Conservation (phyloP, 1,284 basidiomycete genomes). For the Cryptococcus hybrid region DNA sequence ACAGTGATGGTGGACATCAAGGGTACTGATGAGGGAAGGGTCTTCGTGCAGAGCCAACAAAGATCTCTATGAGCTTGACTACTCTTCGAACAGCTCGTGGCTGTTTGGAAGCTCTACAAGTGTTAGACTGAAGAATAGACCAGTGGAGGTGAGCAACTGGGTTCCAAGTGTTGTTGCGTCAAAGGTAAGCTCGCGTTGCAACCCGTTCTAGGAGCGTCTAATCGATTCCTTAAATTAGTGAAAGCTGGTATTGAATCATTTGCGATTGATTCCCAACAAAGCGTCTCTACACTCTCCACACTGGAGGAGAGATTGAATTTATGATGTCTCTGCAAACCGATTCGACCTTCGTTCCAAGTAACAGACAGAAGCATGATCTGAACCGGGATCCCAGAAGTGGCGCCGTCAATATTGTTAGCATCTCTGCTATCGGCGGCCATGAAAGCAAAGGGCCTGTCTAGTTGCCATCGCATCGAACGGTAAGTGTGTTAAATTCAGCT, state of each 20-base stretch:
- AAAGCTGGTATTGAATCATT: conserved; percentile 9
- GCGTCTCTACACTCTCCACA: conserved; percentile 38
- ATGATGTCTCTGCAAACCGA: conserved; percentile 29
- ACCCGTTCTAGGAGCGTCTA: not conserved
- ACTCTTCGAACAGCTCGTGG: conserved; percentile 89
- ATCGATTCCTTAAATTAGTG: conserved; percentile 4
- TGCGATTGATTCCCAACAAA: not conserved
- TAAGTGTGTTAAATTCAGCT: conserved; percentile 17
- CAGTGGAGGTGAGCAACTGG: conserved; percentile 27
- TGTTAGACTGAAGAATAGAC: conserved; percentile 33
- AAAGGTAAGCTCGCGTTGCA: conserved; percentile 15
- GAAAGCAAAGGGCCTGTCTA: conserved; percentile 62
- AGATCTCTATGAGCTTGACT: conserved; percentile 88
- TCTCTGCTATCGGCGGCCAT: conserved; percentile 43
- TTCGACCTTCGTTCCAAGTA: conserved; percentile 25
- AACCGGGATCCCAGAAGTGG: conserved; percentile 14
- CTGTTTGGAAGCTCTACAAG: conserved; percentile 64
- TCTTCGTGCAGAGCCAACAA: conserved; percentile 92
- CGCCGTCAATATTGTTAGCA: conserved; percentile 34
- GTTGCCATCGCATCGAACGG: conserved; percentile 72
- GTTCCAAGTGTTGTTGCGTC: conserved; percentile 27
- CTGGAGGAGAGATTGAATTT: conserved; percentile 34
- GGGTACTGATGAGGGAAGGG: conserved; percentile 76
- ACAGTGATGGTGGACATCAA: conserved; percentile 76
- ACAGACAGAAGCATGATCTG: conserved; percentile 21